A percentile compares a stretch with the other conserved stretches of the same genome.
Conservation (phyloP, 805 yeast genomes). For the Phaffomyces thermotolerans region DNA sequence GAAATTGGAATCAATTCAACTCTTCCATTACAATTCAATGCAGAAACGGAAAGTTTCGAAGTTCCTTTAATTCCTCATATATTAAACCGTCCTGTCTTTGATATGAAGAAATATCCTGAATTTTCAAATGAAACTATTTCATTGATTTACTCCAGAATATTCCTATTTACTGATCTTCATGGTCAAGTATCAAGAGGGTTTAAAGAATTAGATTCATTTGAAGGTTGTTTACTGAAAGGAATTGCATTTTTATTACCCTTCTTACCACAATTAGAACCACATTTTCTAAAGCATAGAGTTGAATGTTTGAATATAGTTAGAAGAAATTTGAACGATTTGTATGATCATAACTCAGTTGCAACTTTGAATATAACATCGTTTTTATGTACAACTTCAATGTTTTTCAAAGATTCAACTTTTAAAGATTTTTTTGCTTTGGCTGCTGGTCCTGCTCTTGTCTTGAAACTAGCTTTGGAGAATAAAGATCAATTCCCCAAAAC, state of each 20-base stretch:
- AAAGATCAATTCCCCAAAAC: constrained; percentile 13
- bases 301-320: constrained; percentile 7
- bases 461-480: constrained; percentile 11
- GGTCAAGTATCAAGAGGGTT: background rate
- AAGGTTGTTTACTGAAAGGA: constrained; percentile 12
- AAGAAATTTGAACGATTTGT: constrained; percentile 5
- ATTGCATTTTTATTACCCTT: constrained; percentile 9
- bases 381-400: constrained; percentile 9
- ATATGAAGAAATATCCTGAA: constrained; percentile 8
- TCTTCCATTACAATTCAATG: background rate
- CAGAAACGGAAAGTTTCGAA: background rate
- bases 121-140: constrained; percentile 16
- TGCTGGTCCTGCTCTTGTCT: constrained; percentile 16
- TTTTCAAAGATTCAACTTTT: constrained; percentile 3
- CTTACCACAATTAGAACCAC: constrained; percentile 2
- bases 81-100: constrained; percentile 6
- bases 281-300: constrained; percentile 14
- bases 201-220: constrained; percentile 2
- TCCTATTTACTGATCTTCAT: constrained; percentile 6
- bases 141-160: constrained; percentile 11
- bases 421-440: constrained; percentile 15
- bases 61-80: constrained; percentile 12
- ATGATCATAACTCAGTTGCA: constrained; percentile 12
- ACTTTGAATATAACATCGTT: constrained; percentile 7
- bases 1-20: background rate